Evolutionary conservation across 2,329 filamentous ascomycete genomes (phyloP), one percentile per base, ranked within the genome.

Genomic region (Hymenoscyphus fraxineus): DNA sequence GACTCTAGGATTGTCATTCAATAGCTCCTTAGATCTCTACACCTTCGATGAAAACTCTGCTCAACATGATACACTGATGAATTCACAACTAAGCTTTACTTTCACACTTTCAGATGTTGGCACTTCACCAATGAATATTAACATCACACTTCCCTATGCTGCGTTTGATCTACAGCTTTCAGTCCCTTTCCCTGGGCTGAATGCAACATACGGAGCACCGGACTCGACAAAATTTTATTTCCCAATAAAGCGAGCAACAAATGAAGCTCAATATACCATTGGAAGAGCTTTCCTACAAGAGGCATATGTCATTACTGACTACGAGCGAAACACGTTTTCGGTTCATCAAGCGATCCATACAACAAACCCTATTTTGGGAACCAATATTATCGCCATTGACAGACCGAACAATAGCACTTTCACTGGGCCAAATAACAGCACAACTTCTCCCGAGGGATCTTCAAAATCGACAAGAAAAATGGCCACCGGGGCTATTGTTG

Each of bases 1-100:
- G 1, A 82, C 83, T 1, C 82, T 92, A 62, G 87, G 87, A 59
- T 78, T 93, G 51, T 83, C 81, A 1, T 90, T 87, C 74, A 87
- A 91, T 75, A 82, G 81, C 58, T 82, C 81, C 1, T 83, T 88
- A 10, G 80, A 86, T 12, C 75, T 92, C 0, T 92, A 92, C 71
- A 81, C 87, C 0, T 82, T 91, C 59, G 80, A 85, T 41, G 79
- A 85, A 59, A 81, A 82, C 7, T 73, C 81, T 1, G 58, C 85
- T 86, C 74, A 81, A 84, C 61, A 78, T 73, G 39, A 75, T 69
- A 67, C 89, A 74, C 70, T 78, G 2, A 73, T 78, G 9, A 63
- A 67, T 6, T 76, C 80, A 12, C 76, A 81, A 6, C 77, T 85
- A n/a, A 78, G 79, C 0, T 83, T 88, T 64, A 85, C 80, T 0